Conservation (phyloP, 2,329 filamentous ascomycete genomes). For the Phyllosticta ampelicida region DNA sequence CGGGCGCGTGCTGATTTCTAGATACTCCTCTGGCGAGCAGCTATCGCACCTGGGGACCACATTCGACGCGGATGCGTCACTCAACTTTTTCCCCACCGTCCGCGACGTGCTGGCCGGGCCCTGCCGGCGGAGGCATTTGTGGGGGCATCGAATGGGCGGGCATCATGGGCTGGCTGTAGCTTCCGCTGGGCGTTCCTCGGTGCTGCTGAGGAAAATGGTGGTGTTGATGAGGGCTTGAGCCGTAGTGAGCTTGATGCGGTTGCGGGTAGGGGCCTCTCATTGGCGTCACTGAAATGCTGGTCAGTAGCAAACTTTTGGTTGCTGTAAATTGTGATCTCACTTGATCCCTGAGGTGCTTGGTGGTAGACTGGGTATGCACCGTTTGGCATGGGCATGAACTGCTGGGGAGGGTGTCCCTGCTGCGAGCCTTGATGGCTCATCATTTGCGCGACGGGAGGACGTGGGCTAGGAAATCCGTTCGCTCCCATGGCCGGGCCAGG, state of each 20-base stretch:
- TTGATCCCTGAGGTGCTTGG: constrained; percentile 60
- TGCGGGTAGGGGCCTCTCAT: constrained; percentile 30
- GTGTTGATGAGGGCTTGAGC: constrained; percentile 28
- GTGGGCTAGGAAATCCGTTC: constrained; percentile 80
- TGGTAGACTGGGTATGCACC: constrained; percentile 63
- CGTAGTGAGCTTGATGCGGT: constrained; percentile 30
- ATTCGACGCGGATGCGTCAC: background rate
- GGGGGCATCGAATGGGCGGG: constrained; percentile 29
- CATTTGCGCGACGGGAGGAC: constrained; percentile 66
- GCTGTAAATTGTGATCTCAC: constrained; percentile 43
- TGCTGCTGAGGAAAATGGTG: constrained; percentile 29
- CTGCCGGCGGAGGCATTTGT: constrained; percentile 18
- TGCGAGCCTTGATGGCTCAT: constrained; percentile 95
- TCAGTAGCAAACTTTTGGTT: constrained; percentile 13
- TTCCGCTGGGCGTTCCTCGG: constrained; percentile 30
- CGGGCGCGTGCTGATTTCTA: background rate
- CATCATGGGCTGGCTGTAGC: constrained; percentile 33
- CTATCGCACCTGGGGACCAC: background rate
- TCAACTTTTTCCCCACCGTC: constrained; percentile 9
- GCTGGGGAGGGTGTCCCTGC: constrained; percentile 62
- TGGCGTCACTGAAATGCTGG: constrained; percentile 23
- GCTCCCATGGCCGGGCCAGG: constrained; percentile 47
- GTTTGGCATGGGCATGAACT: constrained; percentile 66
- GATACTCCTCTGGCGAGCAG: background rate
- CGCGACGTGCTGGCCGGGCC: constrained; percentile 5